Conservation (phyloP, 2,329 filamentous ascomycete species). For the Ophiostoma pallidulum region DNA sequence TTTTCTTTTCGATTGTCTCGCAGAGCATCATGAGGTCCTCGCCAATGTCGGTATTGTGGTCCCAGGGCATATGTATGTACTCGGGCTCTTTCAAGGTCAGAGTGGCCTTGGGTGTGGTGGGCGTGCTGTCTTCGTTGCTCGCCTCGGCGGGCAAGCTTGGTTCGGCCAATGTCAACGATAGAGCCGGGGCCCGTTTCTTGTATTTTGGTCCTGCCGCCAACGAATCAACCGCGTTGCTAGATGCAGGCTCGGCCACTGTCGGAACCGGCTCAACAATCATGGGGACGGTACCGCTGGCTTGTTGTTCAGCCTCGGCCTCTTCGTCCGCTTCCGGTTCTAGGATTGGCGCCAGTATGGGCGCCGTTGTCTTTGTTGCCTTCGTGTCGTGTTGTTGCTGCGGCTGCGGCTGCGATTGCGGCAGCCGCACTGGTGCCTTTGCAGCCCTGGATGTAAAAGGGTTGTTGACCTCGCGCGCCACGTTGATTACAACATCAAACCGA, state of each 20-base stretch:
- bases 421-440: neutral
- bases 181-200: slow-evolving; percentile 1
- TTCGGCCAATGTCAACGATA: slow-evolving; percentile 7
- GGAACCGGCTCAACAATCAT: slow-evolving; percentile 47
- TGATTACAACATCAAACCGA: slow-evolving; percentile 73
- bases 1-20: slow-evolving; percentile 63
- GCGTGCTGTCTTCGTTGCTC: slow-evolving; percentile 31
- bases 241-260: slow-evolving; percentile 44
- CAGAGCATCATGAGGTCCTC: slow-evolving; percentile 67
- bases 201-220: neutral
- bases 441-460: slow-evolving; percentile 54
- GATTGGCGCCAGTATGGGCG: slow-evolving; percentile 6
- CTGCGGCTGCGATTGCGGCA: neutral
- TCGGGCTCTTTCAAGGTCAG: slow-evolving; percentile 48
- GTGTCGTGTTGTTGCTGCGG: slow-evolving; percentile 1
- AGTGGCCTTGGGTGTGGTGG: slow-evolving; percentile 48
- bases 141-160: slow-evolving; percentile 22
- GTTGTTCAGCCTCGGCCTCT: neutral
- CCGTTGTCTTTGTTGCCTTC: slow-evolving; percentile 17
- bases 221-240: neutral
- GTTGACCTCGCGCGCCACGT: slow-evolving; percentile 71
- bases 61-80: slow-evolving; percentile 82
- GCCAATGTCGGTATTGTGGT: slow-evolving; percentile 80
- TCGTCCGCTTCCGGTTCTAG: slow-evolving; percentile 33
- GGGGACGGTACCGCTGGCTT: slow-evolving; percentile 19